A percentile compares a stretch with the other conserved stretches of the same genome.
phyloP scores from a whole-genome alignment of 345 rosid species.

The Diplotaxis tenuifolia region DNA sequence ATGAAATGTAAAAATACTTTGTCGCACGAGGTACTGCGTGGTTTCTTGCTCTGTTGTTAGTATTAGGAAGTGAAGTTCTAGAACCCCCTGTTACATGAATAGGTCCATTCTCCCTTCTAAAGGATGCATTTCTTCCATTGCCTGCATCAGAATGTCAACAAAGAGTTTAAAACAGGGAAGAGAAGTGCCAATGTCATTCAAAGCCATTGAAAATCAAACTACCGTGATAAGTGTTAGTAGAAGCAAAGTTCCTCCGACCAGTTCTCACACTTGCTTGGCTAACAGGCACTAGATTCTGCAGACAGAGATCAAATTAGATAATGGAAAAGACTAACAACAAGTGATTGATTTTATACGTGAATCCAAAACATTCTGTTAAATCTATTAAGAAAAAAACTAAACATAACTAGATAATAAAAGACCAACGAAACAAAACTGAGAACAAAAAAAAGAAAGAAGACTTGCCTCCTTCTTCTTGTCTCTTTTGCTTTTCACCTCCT shows the following conservation, averaged over 20 bases:
- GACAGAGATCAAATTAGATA: conserved; percentile 14
- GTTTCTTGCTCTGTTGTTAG: conserved; percentile 46
- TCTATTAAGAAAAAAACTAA: neutral
- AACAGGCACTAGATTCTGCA: conserved; percentile 43
- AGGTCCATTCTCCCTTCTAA: conserved; percentile 59
- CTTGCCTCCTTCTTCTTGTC: conserved; percentile 72
- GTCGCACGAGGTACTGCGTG: conserved; percentile 32
- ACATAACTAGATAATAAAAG: neutral
- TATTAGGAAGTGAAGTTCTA: conserved; percentile 32
- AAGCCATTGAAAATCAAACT: neutral
- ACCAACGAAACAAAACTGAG: neutral
- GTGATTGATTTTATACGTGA: neutral
- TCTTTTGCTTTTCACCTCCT: conserved; percentile 72
- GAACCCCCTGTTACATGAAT: conserved; percentile 41
- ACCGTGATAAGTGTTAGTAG: conserved; percentile 47
- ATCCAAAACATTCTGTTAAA: neutral
- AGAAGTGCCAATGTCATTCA: neutral
- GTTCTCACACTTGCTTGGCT: conserved; percentile 46
- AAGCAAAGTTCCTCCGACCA: conserved; percentile 51
- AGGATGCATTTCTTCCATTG: conserved; percentile 48
- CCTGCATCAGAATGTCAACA: conserved; percentile 41
- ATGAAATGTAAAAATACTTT: conserved; percentile 45
- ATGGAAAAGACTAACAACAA: conserved; percentile 7
- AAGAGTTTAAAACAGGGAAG: conserved; percentile 16
- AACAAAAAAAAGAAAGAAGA: neutral